A percentile compares a stretch with the other conserved stretches of the same genome.
Evolutionary conservation across 768 basidiomycete species (phyloP).

Genomic region (Kwoniella sp.): DNA sequence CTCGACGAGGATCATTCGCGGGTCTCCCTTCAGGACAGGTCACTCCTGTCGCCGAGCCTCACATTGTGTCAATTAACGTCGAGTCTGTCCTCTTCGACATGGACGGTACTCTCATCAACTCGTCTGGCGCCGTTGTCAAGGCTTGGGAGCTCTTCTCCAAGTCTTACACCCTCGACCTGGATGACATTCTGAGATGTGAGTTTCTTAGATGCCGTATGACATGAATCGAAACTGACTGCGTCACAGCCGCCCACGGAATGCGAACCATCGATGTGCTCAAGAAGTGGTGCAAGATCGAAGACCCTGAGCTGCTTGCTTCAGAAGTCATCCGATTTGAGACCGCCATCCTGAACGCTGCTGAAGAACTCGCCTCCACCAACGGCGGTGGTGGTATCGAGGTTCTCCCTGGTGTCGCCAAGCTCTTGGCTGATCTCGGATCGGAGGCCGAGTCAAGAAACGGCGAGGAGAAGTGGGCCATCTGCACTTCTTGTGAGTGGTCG

Average conservation of each 20-base stretch:
- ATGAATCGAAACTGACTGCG: background rate
- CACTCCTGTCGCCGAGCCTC: slow-evolving; percentile 34
- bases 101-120: slow-evolving; percentile 50
- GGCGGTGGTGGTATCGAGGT: slow-evolving; percentile 52
- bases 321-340: slow-evolving; percentile 73
- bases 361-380: slow-evolving; percentile 50
- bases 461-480: slow-evolving; percentile 76
- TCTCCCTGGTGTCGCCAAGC: slow-evolving; percentile 62
- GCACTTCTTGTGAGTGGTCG: slow-evolving; percentile 65
- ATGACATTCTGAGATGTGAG: slow-evolving; percentile 48
- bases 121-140: slow-evolving; percentile 70
- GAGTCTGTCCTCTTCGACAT: slow-evolving; percentile 45
- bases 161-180: slow-evolving; percentile 55
- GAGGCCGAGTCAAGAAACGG: slow-evolving; percentile 40
- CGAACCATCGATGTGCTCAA: slow-evolving; percentile 70
- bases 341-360: slow-evolving; percentile 47
- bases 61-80: slow-evolving; percentile 47
- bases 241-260: slow-evolving; percentile 64
- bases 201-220: background rate
- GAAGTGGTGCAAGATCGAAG: slow-evolving; percentile 64
- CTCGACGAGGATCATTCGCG: slow-evolving; percentile 33
- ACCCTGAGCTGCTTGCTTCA: slow-evolving; percentile 34
- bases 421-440: slow-evolving; percentile 35
- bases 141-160: slow-evolving; percentile 70
- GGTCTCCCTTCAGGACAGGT: slow-evolving; percentile 25